phyloP scores from a whole-genome alignment of 2,329 filamentous ascomycete species.

The Neofusicoccum kwambonambiense region DNA sequence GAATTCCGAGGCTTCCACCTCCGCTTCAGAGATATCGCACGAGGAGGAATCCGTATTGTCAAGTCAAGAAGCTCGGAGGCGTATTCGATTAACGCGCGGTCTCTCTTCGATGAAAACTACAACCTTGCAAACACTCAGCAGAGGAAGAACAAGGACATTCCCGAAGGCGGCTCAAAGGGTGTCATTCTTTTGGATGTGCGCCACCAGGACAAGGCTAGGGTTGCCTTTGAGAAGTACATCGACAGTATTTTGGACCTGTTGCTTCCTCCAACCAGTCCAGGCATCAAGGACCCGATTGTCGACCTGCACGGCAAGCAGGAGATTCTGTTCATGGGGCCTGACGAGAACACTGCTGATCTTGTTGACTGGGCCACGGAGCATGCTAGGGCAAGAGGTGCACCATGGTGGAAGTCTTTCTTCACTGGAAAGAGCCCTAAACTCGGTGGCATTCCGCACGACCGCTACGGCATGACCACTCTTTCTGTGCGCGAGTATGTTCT shows the following conservation, averaged over 20 bases:
- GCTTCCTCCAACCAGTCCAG: conserved; percentile 82
- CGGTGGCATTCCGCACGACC: conserved; percentile 93
- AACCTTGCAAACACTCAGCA: conserved; percentile 97
- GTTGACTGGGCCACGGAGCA: conserved; percentile 99
- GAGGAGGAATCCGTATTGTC: conserved; percentile 96
- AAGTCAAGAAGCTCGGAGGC: conserved; percentile 96
- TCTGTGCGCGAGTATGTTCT: conserved; percentile 95
- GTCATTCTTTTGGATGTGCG: conserved; percentile 91
- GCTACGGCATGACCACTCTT: conserved; percentile 96
- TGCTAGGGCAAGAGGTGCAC: conserved; percentile 79
- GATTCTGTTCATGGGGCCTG: conserved; percentile 97
- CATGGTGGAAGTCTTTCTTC: conserved; percentile 99
- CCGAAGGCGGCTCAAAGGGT: conserved; percentile 96
- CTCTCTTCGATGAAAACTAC: conserved; percentile 98
- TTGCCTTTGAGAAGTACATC: conserved; percentile 99
- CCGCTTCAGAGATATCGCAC: conserved; percentile 93
- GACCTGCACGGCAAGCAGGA: conserved; percentile 93
- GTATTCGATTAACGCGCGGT: conserved; percentile 93
- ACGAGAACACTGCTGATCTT: conserved; percentile 96
- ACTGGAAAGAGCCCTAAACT: conserved; percentile 96
- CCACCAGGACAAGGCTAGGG: conserved; percentile 87
- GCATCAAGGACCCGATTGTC: conserved; percentile 98
- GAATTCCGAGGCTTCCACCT: conserved; percentile 97
- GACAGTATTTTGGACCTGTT: conserved; percentile 96
- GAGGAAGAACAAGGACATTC: conserved; percentile 99